Conservation (phyloP, 2,329 filamentous ascomycete species). For the Trichoderma sp. region DNA sequence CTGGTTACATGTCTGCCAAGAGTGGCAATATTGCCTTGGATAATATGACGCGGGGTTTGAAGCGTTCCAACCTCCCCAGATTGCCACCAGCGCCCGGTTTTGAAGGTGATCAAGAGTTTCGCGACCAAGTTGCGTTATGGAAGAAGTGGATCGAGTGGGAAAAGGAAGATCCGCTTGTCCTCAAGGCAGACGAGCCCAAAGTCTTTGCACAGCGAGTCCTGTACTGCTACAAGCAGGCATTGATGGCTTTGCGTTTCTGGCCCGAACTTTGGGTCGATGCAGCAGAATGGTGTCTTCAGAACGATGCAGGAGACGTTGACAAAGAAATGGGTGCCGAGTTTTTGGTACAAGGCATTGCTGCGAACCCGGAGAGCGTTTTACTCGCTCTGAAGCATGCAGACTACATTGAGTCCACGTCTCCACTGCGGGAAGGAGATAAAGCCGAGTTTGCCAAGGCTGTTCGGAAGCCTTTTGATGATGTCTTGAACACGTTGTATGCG, state of each 20-base stretch:
- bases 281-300: slow-evolving; percentile 86
- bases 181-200: slow-evolving; percentile 77
- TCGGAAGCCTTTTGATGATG: slow-evolving; percentile 78
- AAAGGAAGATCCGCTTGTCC: slow-evolving; percentile 84
- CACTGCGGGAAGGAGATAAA: slow-evolving; percentile 75
- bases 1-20: slow-evolving; percentile 93
- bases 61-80: slow-evolving; percentile 74
- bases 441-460: slow-evolving; percentile 76
- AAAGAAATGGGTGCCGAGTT: slow-evolving; percentile 69
- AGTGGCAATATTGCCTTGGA: slow-evolving; percentile 89
- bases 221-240: slow-evolving; percentile 89
- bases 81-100: slow-evolving; percentile 84
- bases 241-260: slow-evolving; percentile 93
- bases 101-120: slow-evolving; percentile 82
- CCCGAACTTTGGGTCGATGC: slow-evolving; percentile 96
- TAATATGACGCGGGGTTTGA: slow-evolving; percentile 76
- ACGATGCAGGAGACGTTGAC: slow-evolving; percentile 65
- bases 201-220: slow-evolving; percentile 77
- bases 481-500: slow-evolving; percentile 85
- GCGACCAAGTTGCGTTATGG: slow-evolving; percentile 84
- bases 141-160: slow-evolving; percentile 95
- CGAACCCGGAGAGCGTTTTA: slow-evolving; percentile 91
- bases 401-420: slow-evolving; percentile 76
- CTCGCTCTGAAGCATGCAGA: slow-evolving; percentile 89
- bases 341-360: slow-evolving; percentile 76